A percentile compares a stretch with the other conserved stretches of the same genome.
Conservation (phyloP, 2,329 filamentous ascomycete genomes). For the Ramularia endophylla region DNA sequence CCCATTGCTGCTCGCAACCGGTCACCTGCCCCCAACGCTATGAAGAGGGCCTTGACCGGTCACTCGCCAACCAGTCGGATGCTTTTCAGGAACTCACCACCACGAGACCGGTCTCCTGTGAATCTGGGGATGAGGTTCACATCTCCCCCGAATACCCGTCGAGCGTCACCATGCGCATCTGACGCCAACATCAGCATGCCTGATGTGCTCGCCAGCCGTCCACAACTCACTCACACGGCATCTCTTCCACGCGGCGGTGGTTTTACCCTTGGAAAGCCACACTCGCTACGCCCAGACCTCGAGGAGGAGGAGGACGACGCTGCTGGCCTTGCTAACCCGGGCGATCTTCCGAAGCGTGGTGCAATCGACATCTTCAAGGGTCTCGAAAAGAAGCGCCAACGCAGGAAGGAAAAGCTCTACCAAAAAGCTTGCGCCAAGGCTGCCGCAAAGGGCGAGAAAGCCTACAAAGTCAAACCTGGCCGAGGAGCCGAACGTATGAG, state of each 20-base stretch:
- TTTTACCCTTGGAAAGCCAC: slow-evolving; percentile 41
- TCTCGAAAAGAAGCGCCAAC: slow-evolving; percentile 86
- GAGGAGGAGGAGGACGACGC: slow-evolving; percentile 35
- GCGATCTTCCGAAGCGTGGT: slow-evolving; percentile 69
- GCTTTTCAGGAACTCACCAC: slow-evolving; percentile 66
- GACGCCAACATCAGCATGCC: slow-evolving; percentile 46
- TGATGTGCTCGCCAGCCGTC: slow-evolving; percentile 52
- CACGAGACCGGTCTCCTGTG: slow-evolving; percentile 47
- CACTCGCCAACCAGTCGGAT: slow-evolving; percentile 45
- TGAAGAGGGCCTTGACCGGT: slow-evolving; percentile 10
- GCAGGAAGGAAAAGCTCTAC: slow-evolving; percentile 86
- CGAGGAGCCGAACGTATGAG: slow-evolving; percentile 91
- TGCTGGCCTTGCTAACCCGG: slow-evolving; percentile 20
- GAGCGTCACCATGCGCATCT: slow-evolving; percentile 34
- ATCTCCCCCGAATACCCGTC: slow-evolving; percentile 62
- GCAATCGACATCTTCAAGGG: slow-evolving; percentile 98
- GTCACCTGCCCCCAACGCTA: slow-evolving; percentile 1
- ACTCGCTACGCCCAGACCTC: slow-evolving; percentile 27
- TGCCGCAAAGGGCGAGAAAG: slow-evolving; percentile 55
- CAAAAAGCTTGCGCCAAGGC: slow-evolving; percentile 84
- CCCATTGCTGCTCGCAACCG: neutral
- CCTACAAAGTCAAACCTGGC: slow-evolving; percentile 68
- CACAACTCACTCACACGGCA: slow-evolving; percentile 69
- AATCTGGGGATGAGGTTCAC: slow-evolving; percentile 36
- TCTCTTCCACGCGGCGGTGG: slow-evolving; percentile 77